Evolutionary conservation across 2,329 filamentous ascomycete genomes (phyloP).

Genomic region (Clonostachys rhizophaga): DNA sequence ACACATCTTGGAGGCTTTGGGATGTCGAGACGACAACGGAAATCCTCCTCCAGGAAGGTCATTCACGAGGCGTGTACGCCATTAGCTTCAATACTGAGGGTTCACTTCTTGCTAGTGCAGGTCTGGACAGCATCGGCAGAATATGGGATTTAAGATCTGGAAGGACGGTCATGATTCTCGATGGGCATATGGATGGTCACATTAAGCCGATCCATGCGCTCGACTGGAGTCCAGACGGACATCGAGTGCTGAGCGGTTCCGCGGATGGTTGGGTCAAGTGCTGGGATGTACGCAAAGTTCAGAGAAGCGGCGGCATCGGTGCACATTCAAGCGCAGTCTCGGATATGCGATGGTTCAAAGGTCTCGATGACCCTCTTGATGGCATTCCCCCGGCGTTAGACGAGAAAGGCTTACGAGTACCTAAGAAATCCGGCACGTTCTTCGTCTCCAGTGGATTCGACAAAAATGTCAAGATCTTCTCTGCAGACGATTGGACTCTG

Average conservation of each 20-base stretch:
- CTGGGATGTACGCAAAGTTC: slow-evolving; percentile 92
- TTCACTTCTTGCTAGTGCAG: slow-evolving; percentile 85
- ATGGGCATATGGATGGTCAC: slow-evolving; percentile 74
- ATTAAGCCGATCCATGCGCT: slow-evolving; percentile 91
- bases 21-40: slow-evolving; percentile 84
- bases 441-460: slow-evolving; percentile 91
- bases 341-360: slow-evolving; percentile 91
- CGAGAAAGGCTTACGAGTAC: slow-evolving; percentile 61
- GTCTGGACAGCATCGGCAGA: slow-evolving; percentile 87
- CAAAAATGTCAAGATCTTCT: slow-evolving; percentile 92
- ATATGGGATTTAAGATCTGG: slow-evolving; percentile 95
- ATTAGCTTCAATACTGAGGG: slow-evolving; percentile 89
- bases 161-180: slow-evolving; percentile 90
- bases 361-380: slow-evolving; percentile 67
- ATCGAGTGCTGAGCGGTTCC: slow-evolving; percentile 88
- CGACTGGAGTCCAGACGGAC: slow-evolving; percentile 88
- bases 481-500: slow-evolving; percentile 91
- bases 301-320: slow-evolving; percentile 77
- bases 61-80: slow-evolving; percentile 88
- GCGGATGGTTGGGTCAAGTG: slow-evolving; percentile 96
- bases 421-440: slow-evolving; percentile 87
- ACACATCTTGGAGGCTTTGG: slow-evolving; percentile 97
- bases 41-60: slow-evolving; percentile 85
- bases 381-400: slow-evolving; percentile 56
- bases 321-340: slow-evolving; percentile 90